A percentile compares a stretch with the other conserved stretches of the same genome.
These are phyloP conservation scores for Mytilinidion resinicola DNA, from an alignment of 495 filamentous ascomycete genomes.

Conservation along the genomic window DNA sequence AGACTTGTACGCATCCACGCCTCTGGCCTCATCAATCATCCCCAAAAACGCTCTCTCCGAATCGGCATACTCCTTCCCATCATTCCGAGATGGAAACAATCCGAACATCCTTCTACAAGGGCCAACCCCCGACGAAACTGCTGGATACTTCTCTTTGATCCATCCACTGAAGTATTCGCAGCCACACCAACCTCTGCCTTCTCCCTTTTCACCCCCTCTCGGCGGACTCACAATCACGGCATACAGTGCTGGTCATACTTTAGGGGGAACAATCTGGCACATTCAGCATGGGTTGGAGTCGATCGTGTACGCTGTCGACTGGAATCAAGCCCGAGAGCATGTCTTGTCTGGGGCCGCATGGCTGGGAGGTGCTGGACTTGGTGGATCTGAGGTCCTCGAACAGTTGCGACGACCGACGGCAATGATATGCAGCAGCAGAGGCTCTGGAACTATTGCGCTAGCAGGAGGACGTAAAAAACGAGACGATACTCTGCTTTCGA, in stretches of 20 bases:
- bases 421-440: slow-evolving; percentile 80
- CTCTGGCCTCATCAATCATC: slow-evolving; percentile 76
- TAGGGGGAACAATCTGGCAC: slow-evolving; percentile 98
- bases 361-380: slow-evolving; percentile 73
- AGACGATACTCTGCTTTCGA: slow-evolving; percentile 77
- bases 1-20: slow-evolving; percentile 87
- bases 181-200: slow-evolving; percentile 78
- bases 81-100: slow-evolving; percentile 16
- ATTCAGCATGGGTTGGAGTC: slow-evolving; percentile 95
- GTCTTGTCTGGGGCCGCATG: slow-evolving; percentile 88
- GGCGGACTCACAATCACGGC: slow-evolving; percentile 94
- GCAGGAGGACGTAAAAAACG: slow-evolving; percentile 67
- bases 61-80: slow-evolving; percentile 45
- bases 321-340: slow-evolving; percentile 93
- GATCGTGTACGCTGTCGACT: slow-evolving; percentile 95
- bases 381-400: slow-evolving; percentile 86
- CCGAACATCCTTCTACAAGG: slow-evolving; percentile 67
- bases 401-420: slow-evolving; percentile 88
- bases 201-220: slow-evolving; percentile 78
- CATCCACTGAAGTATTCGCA: slow-evolving; percentile 95
- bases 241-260: slow-evolving; percentile 91
- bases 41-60: slow-evolving; percentile 61
- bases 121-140: slow-evolving; percentile 81
- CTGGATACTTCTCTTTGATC: slow-evolving; percentile 85
- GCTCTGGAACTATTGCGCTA: slow-evolving; percentile 63